Conservation (phyloP, 768 basidiomycete genomes). For the Mycena polygramma region DNA sequence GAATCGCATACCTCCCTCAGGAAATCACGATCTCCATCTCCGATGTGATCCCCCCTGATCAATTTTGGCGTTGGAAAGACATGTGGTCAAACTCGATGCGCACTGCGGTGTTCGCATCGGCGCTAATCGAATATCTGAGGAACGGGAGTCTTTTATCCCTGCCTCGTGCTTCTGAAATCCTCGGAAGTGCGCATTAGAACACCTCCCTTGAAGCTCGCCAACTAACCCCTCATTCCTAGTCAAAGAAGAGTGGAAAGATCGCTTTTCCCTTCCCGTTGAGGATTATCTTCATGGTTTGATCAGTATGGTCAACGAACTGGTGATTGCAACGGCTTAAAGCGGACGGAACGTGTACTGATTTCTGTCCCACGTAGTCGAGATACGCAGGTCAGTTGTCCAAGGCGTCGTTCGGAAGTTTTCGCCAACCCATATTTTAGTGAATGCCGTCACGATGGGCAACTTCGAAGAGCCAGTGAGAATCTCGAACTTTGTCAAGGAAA, state of each 20-base stretch:
- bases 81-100: conserved; percentile 83
- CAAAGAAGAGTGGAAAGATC: conserved; percentile 76
- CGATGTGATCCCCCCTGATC: conserved; percentile 72
- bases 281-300: conserved; percentile 89
- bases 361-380: conserved; percentile 67
- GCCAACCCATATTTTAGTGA: neutral
- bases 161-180: conserved; percentile 59
- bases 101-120: conserved; percentile 73
- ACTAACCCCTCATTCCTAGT: conserved; percentile 56
- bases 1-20: neutral
- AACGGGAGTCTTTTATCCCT: conserved; percentile 71
- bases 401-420: conserved; percentile 52
- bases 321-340: conserved; percentile 51
- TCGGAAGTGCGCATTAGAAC: conserved; percentile 71
- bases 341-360: neutral
- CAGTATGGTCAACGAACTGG: conserved; percentile 83
- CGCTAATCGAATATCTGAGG: conserved; percentile 75
- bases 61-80: conserved; percentile 89
- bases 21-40: conserved; percentile 66
- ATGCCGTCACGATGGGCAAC: conserved; percentile 81
- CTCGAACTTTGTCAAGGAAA: conserved; percentile 82
- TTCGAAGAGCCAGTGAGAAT: conserved; percentile 85
- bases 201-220: neutral
- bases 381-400: conserved; percentile 61
- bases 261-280: conserved; percentile 74